Base-by-base conservation (phyloP, 352 stramenopile genomes). In the Globisporangium apiculatum region DNA sequence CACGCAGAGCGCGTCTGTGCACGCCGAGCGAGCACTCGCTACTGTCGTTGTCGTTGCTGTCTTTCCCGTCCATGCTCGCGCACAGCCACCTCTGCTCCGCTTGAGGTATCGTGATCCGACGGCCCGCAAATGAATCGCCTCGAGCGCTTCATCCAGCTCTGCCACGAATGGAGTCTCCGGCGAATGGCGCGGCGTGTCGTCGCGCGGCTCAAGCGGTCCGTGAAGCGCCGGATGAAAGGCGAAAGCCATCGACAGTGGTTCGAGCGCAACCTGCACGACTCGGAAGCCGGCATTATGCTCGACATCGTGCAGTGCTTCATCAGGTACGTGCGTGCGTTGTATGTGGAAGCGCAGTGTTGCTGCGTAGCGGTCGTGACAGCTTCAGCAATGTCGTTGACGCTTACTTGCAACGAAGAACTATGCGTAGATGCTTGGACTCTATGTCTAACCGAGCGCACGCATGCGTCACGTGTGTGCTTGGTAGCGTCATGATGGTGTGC, bases 201-300 rank as follows among this genome's bases (percentile, higher is more conserved):
- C 36, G 37, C 58, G 43, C 42, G 58, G 0, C 36, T 63, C 15
- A 57, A 54, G 58, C 64, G 68, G 15, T 68, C 71, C 41, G 67
- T 89, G 18, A 87, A 87, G 55, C 66, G 79, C 12, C 69, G 78
- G 4, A 81, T 87, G 55, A 83, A 76, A 37, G 79, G 79, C 18
- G 76, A 89, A 54, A 85, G 75, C 55, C 69, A 68, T 24, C 76
- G 79, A 0, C 75, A 87, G 57, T 89, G 79, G 79, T 81, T 87
- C 38, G 76, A 89, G 59, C 69, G 79, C 14, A 89, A 87, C 65
- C 36, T 89, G 41, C 79, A 86, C 38, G 77, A 87, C 60, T 87
- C 76, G 5, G 73, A 86, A 48, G 73, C 75, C 7, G 76, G 79
- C 7, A 55, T 87, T 11, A 53, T 68, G 15, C 57, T 83, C n/a